Percentiles rank a stretch among this genome's conserved stretches.
phyloP scores from a whole-genome alignment of 2,329 filamentous ascomycete genomes.

The Sporothrix mexicana region DNA sequence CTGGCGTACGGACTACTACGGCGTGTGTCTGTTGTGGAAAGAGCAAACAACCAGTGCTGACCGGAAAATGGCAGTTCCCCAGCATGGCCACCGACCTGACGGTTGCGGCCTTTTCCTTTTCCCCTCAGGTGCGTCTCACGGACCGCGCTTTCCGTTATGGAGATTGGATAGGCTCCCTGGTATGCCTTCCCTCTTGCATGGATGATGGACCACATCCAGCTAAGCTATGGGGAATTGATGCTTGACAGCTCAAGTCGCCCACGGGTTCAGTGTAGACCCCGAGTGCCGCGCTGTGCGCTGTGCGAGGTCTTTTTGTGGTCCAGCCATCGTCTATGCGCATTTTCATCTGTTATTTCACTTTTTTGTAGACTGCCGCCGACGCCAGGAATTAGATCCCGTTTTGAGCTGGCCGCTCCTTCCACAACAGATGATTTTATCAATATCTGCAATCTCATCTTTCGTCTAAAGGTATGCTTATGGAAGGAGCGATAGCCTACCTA shows the following conservation, averaged over 20 bases:
- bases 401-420: not conserved
- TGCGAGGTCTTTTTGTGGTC: not conserved
- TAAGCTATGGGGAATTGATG: not conserved
- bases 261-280: constrained; percentile 3
- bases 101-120: constrained; percentile 7
- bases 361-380: constrained; percentile 21
- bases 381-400: constrained; percentile 23
- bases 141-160: constrained; percentile 12
- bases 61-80: constrained; percentile 9
- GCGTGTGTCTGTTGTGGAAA: not conserved
- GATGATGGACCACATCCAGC: not conserved
- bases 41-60: not conserved
- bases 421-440: too few relatives aligned
- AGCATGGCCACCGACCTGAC: constrained; percentile 8
- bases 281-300: constrained; percentile 23
- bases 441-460: too few relatives aligned
- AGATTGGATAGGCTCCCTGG: constrained; percentile 15
- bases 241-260: not conserved
- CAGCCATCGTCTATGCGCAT: not conserved
- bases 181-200: not conserved
- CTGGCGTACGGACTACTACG: not conserved
- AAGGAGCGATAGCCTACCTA: not conserved
- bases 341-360: not conserved
- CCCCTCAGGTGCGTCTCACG: constrained; percentile 13
- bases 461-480: too few relatives aligned